Evolutionary conservation across 257 asterid genomes (phyloP).

Genomic region (Fraxinus excelsior): DNA sequence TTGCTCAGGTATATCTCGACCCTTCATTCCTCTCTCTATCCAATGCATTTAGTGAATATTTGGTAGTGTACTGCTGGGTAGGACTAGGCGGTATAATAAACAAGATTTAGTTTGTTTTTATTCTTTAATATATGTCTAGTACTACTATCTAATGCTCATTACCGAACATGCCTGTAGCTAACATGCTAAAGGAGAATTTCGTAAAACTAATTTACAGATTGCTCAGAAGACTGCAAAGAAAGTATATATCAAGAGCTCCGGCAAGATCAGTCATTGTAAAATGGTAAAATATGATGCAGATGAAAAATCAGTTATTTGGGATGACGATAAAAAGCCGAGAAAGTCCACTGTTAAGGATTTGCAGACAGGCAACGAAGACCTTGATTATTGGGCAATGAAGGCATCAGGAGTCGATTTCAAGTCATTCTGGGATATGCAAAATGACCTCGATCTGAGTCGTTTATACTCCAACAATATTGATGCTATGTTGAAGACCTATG

Average conservation of each 20-base stretch:
- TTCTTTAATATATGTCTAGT: background rate
- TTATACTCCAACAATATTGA: slow-evolving; percentile 71
- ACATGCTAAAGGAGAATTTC: background rate
- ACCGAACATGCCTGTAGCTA: background rate
- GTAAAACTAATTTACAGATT: slow-evolving; percentile 47
- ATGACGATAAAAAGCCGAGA: slow-evolving; percentile 43
- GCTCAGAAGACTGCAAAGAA: slow-evolving; percentile 81
- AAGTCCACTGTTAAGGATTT: slow-evolving; percentile 26
- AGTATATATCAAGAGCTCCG: slow-evolving; percentile 65
- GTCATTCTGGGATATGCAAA: slow-evolving; percentile 77
- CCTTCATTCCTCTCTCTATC: background rate
- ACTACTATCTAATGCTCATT: background rate
- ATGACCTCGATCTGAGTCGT: slow-evolving; percentile 62
- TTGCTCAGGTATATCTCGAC: slow-evolving; percentile 67
- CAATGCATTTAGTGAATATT: background rate
- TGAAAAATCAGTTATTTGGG: slow-evolving; percentile 86
- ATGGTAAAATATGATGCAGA: slow-evolving; percentile 79
- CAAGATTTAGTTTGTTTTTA: background rate
- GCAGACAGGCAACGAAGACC: slow-evolving; percentile 30
- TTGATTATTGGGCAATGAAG: slow-evolving; percentile 76
- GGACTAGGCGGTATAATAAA: background rate
- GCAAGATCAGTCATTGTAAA: slow-evolving; percentile 72
- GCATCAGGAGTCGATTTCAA: slow-evolving; percentile 78
- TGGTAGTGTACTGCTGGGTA: background rate
- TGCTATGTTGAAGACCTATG: slow-evolving; percentile 70